Percentiles rank a stretch among this genome's conserved stretches.
Conservation (phyloP, 495 filamentous ascomycete genomes). For the Niebla homalea region DNA sequence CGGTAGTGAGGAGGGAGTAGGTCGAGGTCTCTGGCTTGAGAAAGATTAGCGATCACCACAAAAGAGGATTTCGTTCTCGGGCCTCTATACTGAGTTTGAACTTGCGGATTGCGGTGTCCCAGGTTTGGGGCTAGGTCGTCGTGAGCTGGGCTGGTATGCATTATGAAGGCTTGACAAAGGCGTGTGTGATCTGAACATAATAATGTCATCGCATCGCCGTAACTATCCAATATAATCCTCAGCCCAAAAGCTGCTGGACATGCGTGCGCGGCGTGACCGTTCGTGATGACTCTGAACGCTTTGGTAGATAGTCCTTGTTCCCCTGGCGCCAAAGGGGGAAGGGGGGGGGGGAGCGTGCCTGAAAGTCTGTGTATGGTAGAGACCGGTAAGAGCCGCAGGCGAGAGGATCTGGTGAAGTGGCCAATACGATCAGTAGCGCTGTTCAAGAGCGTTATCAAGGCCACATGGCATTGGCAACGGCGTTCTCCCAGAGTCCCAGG, state of each 20-base stretch:
- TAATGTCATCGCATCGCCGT: neutral
- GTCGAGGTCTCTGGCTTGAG: slow-evolving; percentile 43
- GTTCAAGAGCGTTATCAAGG: too few relatives aligned
- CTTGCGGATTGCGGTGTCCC: slow-evolving; percentile 23
- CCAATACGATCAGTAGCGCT: too few relatives aligned
- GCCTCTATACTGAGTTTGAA: slow-evolving; percentile 13
- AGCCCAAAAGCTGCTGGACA: too few relatives aligned
- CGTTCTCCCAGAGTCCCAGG: neutral
- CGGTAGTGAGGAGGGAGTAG: slow-evolving; percentile 50
- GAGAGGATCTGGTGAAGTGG: too few relatives aligned
- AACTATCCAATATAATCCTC: too few relatives aligned
- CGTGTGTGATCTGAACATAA: slow-evolving; percentile 46
- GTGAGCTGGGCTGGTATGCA: slow-evolving; percentile 27
- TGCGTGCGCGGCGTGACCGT: too few relatives aligned
- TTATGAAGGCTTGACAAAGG: slow-evolving; percentile 38
- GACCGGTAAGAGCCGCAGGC: too few relatives aligned
- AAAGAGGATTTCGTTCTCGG: neutral
- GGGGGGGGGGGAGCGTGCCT: too few relatives aligned
- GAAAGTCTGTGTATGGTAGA: too few relatives aligned
- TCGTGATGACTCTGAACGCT: too few relatives aligned
- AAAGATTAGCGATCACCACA: neutral
- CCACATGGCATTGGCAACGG: neutral
- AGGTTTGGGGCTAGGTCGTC: slow-evolving; percentile 26
- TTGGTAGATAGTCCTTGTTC: too few relatives aligned
- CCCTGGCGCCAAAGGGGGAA: too few relatives aligned